Evolutionary conservation across 2,329 filamentous ascomycete genomes (phyloP), one percentile per base, ranked within the genome.

Genomic region (Erysiphe pulchra): DNA sequence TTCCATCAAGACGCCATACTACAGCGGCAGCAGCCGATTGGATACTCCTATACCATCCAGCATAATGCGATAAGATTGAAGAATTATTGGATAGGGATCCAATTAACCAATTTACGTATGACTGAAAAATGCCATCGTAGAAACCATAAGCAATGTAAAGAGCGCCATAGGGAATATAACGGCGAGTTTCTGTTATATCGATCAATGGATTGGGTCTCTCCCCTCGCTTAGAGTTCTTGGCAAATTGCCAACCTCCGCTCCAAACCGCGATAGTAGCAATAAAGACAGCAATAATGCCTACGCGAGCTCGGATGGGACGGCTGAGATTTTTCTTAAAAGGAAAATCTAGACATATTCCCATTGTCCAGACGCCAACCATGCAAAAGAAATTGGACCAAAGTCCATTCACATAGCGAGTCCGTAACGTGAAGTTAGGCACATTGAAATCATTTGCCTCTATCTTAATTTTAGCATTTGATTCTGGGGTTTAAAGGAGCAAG

Each of bases 141-240:
- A 90, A 78, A 37, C 84, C 84, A 59, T 90, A 92, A 62, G 86
- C 86, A 55, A 92, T 82, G 65, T 85, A 92, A 60, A 92, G 83
- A 73, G 24, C 10, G 13, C 20, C 11, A 42, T 40, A 42, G 12
- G 45, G 38, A 17, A 46, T n/a, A 36, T 41, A 36, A 36, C 40
- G 17, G 24, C 40, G 40, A 14, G 40, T 28, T 30, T 42, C 40
- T 2, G 65, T 68, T 76, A 80, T 90, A 60, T 90, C 82, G 40
- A 47, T 44, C 4, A 42, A 24, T 16, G 50, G 50, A 32, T 49
- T 46, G 14, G 44, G 46, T 12, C 45, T 42, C 2, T 39, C 10
- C 4, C 51, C 42, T 24, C 75, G 70, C 5, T 63, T 62, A 48
- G 61, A 66, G 57, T 80, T 79, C 55, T 63, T 71, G 65, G 85